These are phyloP conservation scores for Blumeria hordei DNA, from an alignment of 2,329 filamentous ascomycete genomes.

Conservation along the genomic window DNA sequence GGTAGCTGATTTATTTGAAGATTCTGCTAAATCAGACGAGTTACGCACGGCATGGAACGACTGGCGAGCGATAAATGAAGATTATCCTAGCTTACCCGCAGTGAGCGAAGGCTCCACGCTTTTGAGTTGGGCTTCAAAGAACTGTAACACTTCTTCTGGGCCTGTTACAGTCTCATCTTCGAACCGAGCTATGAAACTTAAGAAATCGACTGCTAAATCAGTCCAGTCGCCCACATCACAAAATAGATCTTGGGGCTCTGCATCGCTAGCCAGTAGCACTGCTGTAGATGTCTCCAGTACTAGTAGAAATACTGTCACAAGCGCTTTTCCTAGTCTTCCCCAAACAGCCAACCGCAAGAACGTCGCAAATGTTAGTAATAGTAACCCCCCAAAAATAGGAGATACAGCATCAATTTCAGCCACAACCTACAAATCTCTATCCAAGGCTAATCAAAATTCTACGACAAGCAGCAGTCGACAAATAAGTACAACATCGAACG, in stretches of 20 bases:
- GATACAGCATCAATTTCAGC: not conserved
- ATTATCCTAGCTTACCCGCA: constrained; percentile 72
- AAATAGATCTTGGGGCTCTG: constrained; percentile 29
- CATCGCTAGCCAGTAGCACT: constrained; percentile 9
- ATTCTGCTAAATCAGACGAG: constrained; percentile 44
- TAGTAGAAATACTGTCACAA: constrained; percentile 12
- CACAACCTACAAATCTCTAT: not conserved
- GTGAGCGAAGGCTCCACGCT: constrained; percentile 22
- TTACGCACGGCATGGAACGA: constrained; percentile 77
- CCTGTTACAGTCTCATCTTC: constrained; percentile 20
- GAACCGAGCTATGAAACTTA: constrained; percentile 38
- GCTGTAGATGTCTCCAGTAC: constrained; percentile 12
- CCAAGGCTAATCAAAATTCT: constrained; percentile 3
- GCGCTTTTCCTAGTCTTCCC: constrained; percentile 22
- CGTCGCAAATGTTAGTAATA: not conserved
- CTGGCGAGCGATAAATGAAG: constrained; percentile 88
- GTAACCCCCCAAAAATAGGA: constrained; percentile 2
- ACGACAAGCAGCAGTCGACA: constrained; percentile 3
- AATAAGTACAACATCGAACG: not conserved
- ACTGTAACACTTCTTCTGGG: constrained; percentile 6
- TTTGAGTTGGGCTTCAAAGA: constrained; percentile 13
- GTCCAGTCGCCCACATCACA: constrained; percentile 32
- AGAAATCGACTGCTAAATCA: constrained; percentile 45
- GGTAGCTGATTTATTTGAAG: constrained; percentile 78
- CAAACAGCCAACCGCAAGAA: constrained; percentile 5